These are phyloP conservation scores for Gynandropsis gynandra DNA, from an alignment of 345 rosid genomes.

Conservation along the genomic window DNA sequence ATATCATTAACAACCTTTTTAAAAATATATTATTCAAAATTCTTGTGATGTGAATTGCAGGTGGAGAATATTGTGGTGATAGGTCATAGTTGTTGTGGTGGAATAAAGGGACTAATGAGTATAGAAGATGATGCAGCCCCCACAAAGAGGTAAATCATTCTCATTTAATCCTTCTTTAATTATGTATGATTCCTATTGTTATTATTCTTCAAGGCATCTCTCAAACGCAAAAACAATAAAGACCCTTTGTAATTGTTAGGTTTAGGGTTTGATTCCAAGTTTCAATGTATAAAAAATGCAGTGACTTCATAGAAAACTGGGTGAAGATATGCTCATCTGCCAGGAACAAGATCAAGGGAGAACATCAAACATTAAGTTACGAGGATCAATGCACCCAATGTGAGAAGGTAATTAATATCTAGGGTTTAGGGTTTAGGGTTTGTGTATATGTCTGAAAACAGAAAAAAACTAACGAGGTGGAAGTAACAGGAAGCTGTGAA, in stretches of 20 bases:
- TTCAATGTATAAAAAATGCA: conserved; percentile 28
- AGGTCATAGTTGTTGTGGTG: conserved; percentile 97
- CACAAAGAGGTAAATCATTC: conserved; percentile 17
- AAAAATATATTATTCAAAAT: too few species aligned
- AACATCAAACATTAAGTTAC: conserved; percentile 30
- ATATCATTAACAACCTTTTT: neutral
- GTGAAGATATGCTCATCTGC: conserved; percentile 71
- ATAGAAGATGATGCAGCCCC: conserved; percentile 30
- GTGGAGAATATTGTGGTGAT: conserved; percentile 84
- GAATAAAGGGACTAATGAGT: conserved; percentile 88
- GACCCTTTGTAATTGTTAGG: too few species aligned
- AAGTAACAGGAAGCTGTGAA: conserved; percentile 65
- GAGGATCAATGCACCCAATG: conserved; percentile 72
- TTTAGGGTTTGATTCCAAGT: too few species aligned
- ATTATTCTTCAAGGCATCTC: too few species aligned
- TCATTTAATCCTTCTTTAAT: neutral
- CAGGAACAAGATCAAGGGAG: conserved; percentile 59
- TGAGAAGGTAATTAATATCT: conserved; percentile 52
- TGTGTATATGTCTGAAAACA: neutral
- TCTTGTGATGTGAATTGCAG: conserved; percentile 30
- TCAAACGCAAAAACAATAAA: too few species aligned
- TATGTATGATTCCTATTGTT: neutral
- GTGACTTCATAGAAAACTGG: conserved; percentile 92
- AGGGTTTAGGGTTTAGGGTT: neutral
- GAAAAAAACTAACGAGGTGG: conserved; percentile 1